These are phyloP conservation scores for Phoenix roebelenii DNA, from an alignment of 176 grass and related monocot species.

Conservation along the genomic window DNA sequence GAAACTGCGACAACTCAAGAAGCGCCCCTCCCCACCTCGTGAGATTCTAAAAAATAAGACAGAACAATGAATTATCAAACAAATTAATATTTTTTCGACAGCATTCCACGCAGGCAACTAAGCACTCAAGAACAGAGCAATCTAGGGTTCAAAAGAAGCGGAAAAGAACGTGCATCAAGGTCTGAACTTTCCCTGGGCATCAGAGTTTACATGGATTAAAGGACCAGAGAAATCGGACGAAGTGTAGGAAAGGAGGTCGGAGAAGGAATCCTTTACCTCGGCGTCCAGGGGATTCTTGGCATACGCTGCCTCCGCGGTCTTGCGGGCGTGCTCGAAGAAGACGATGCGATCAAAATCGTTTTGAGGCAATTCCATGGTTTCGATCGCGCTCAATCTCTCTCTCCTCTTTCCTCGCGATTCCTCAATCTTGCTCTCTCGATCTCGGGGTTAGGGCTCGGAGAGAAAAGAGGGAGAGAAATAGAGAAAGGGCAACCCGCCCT, in stretches of 20 bases:
- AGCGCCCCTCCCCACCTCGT: slow-evolving; percentile 79
- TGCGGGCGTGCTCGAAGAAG: slow-evolving; percentile 76
- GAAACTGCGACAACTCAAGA: slow-evolving; percentile 65
- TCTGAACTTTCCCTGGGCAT: not conserved
- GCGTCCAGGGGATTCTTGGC: slow-evolving; percentile 51
- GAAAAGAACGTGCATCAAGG: not conserved
- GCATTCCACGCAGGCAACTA: not conserved
- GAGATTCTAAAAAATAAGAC: slow-evolving; percentile 39
- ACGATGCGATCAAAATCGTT: slow-evolving; percentile 47
- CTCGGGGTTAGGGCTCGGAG: too few species aligned
- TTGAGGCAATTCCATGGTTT: slow-evolving; percentile 49
- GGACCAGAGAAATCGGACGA: not conserved
- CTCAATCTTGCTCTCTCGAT: too few species aligned
- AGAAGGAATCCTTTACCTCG: slow-evolving; percentile 30
- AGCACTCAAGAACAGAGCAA: not conserved
- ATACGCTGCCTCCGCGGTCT: slow-evolving; percentile 41
- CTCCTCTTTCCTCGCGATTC: too few species aligned
- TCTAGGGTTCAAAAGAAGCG: not conserved
- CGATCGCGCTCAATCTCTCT: too few species aligned
- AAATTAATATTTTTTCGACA: too few species aligned
- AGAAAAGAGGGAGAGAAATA: too few species aligned
- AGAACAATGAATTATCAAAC: too few species aligned
- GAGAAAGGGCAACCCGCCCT: too few species aligned
- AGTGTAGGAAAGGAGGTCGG: not conserved
- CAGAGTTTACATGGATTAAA: not conserved